phyloP scores from a whole-genome alignment of 768 basidiomycete species.

The Terana coerulea region DNA sequence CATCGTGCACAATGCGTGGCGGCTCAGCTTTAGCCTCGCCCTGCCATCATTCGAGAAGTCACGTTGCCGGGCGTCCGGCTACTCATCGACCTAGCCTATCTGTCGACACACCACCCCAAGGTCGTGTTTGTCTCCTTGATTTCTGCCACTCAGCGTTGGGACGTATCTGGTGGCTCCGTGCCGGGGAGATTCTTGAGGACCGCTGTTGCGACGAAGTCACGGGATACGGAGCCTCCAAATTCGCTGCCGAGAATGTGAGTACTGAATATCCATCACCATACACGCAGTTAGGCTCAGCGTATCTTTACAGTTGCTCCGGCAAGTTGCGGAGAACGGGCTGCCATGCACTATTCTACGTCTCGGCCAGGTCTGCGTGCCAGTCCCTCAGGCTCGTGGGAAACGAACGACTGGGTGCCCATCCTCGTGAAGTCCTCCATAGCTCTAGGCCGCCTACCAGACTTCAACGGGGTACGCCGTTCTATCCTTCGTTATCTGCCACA shows the following conservation, averaged over 20 bases:
- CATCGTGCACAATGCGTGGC: conserved; percentile 38
- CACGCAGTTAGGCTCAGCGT: too few species aligned
- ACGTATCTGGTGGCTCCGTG: conserved; percentile 12
- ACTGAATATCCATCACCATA: background rate
- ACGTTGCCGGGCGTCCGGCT: conserved; percentile 30
- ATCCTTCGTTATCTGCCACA: background rate
- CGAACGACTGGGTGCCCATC: conserved; percentile 30
- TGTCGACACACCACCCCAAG: background rate
- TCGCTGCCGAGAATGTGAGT: conserved; percentile 22
- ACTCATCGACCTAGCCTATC: conserved; percentile 29
- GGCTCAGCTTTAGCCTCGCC: conserved; percentile 38
- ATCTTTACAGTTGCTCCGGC: conserved; percentile 5
- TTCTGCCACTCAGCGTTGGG: conserved; percentile 23
- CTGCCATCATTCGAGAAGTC: conserved; percentile 34
- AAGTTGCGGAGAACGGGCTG: conserved; percentile 15
- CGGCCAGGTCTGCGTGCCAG: conserved; percentile 28
- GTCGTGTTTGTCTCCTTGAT: conserved; percentile 36
- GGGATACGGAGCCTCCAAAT: conserved; percentile 35
- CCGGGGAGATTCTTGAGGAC: conserved; percentile 12
- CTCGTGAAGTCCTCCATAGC: conserved; percentile 23
- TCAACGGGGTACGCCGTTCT: conserved; percentile 8
- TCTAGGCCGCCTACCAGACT: conserved; percentile 13
- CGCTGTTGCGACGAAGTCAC: conserved; percentile 20
- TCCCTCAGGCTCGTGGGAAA: conserved; percentile 28
- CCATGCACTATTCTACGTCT: conserved; percentile 28